Conservation (phyloP, 495 filamentous ascomycete species). For the Penicillium cinerascens region DNA sequence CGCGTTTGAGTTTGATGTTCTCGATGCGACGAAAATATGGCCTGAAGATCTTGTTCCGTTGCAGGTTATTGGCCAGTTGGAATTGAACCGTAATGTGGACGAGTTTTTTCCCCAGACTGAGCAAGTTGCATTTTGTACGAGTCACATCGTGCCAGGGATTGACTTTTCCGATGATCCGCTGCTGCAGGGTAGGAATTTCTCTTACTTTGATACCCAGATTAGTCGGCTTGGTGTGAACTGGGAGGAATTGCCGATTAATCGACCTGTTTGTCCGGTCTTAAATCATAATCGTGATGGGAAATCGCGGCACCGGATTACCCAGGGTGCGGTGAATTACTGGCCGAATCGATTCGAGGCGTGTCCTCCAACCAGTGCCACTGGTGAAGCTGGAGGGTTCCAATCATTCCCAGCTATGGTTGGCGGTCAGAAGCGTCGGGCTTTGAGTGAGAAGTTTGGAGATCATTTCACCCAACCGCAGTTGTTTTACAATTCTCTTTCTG, state of each 20-base stretch:
- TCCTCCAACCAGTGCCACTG: constrained; percentile 58
- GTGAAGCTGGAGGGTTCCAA: constrained; percentile 61
- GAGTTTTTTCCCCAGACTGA: constrained; percentile 87
- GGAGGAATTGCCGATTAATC: constrained; percentile 83
- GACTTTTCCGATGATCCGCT: constrained; percentile 84
- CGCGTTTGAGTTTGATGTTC: constrained; percentile 85
- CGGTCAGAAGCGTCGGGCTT: constrained; percentile 63
- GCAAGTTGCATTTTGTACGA: constrained; percentile 80
- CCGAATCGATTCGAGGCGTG: constrained; percentile 72
- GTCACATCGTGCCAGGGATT: constrained; percentile 82
- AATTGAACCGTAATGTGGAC: constrained; percentile 78
- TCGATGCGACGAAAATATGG: constrained; percentile 92
- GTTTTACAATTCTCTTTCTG: constrained; percentile 78
- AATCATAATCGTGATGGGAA: constrained; percentile 42
- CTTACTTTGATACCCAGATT: constrained; percentile 84
- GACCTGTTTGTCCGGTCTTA: constrained; percentile 64
- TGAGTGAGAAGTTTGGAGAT: constrained; percentile 76
- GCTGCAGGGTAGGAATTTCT: constrained; percentile 81
- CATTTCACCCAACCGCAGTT: constrained; percentile 61
- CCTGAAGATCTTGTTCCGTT: constrained; percentile 80
- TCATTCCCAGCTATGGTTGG: constrained; percentile 66
- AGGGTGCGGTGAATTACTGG: constrained; percentile 83
- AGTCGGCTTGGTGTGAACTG: constrained; percentile 79
- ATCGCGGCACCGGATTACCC: constrained; percentile 49
- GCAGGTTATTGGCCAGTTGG: constrained; percentile 74